These are phyloP conservation scores for Umbelopsis vinacea DNA, from an alignment of 192 early-diverging fungal genomes.

Conservation along the genomic window DNA sequence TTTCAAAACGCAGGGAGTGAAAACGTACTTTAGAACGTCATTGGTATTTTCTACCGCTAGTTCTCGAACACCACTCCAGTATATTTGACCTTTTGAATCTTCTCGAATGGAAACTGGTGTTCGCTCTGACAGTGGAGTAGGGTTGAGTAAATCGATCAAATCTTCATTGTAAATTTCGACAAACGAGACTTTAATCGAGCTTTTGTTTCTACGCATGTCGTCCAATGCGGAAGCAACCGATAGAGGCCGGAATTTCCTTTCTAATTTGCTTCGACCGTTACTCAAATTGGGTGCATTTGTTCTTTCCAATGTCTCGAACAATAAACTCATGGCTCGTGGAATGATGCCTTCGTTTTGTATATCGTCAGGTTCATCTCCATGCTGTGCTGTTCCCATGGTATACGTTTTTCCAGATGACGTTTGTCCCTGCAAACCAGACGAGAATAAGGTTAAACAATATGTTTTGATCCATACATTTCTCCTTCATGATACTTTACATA, in stretches of 20 bases:
- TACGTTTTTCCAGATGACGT: constrained; percentile 95
- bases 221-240: constrained; percentile 5
- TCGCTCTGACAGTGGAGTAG: constrained; percentile 54
- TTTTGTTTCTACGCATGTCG: constrained; percentile 15
- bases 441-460: no score
- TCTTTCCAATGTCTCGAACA: constrained; percentile 53
- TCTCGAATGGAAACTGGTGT: constrained; percentile 77
- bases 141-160: constrained; percentile 86
- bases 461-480: no score
- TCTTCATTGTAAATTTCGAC: constrained; percentile 98
- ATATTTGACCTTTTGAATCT: constrained; percentile 87
- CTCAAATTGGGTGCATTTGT: background rate
- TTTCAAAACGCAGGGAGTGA: background rate
- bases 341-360: constrained; percentile 63
- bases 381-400: constrained; percentile 88
- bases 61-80: constrained; percentile 85
- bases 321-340: constrained; percentile 68
- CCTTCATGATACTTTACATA: constrained; percentile 49
- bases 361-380: constrained; percentile 20
- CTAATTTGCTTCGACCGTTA: constrained; percentile 6
- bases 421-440: constrained; percentile 57
- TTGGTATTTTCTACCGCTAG: constrained; percentile 68
- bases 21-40: constrained; percentile 73
- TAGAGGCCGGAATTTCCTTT: constrained; percentile 10
- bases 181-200: constrained; percentile 77